phyloP scores from a whole-genome alignment of 192 early-diverging fungal species.

The Lunasporangiospora selenospora region DNA sequence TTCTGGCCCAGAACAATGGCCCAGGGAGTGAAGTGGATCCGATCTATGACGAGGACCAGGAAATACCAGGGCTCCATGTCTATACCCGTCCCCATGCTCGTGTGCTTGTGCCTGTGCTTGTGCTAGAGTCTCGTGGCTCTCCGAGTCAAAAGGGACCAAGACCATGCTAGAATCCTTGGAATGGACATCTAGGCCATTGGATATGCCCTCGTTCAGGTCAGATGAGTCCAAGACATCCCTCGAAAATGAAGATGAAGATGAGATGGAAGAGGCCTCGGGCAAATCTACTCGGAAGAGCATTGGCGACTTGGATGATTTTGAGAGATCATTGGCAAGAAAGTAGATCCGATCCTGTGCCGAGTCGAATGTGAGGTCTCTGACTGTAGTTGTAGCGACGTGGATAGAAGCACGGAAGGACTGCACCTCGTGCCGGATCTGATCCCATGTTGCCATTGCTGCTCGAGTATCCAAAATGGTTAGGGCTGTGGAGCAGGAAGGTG shows the following conservation, averaged over 20 bases:
- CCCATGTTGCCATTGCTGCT: constrained; percentile 55
- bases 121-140: too few species aligned
- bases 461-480: background rate
- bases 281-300: constrained; percentile 53
- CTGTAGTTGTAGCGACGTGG: constrained; percentile 50
- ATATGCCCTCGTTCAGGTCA: too few species aligned
- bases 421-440: constrained; percentile 62
- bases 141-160: too few species aligned
- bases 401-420: constrained; percentile 54
- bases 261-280: constrained; percentile 5
- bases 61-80: too few species aligned
- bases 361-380: constrained; percentile 65
- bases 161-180: too few species aligned
- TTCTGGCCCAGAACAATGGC: too few species aligned
- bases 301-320: constrained; percentile 45
- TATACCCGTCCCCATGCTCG: too few species aligned
- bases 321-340: constrained; percentile 60
- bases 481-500: background rate
- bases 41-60: too few species aligned
- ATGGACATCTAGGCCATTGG: too few species aligned
- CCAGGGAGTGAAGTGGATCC: too few species aligned
- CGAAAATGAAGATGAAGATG: constrained; percentile 1
- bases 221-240: too few species aligned
- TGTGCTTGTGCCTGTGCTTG: too few species aligned
- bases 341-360: constrained; percentile 51